These are phyloP conservation scores for Westerdykella sp. DNA, from an alignment of 2,329 filamentous ascomycete genomes.

Conservation along the genomic window DNA sequence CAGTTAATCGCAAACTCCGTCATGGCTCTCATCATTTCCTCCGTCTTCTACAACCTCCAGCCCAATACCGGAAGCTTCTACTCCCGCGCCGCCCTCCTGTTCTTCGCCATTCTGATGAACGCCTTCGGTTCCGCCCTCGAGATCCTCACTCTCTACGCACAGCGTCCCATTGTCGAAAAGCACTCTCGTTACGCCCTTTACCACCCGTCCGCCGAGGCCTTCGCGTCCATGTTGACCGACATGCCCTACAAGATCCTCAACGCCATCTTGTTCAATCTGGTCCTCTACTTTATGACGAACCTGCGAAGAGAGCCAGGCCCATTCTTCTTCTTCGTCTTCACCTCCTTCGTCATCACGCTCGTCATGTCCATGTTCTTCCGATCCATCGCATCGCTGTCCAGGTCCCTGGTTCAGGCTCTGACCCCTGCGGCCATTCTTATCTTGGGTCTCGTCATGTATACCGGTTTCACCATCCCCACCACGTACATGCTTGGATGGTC, in stretches of 20 bases:
- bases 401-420: slow-evolving; percentile 56
- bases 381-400: slow-evolving; percentile 68
- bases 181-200: slow-evolving; percentile 82
- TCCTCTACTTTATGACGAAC: slow-evolving; percentile 82
- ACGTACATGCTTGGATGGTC: slow-evolving; percentile 72
- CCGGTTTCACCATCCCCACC: slow-evolving; percentile 56
- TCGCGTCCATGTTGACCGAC: slow-evolving; percentile 79
- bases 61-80: slow-evolving; percentile 67
- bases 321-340: slow-evolving; percentile 81
- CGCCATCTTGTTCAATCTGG: slow-evolving; percentile 67
- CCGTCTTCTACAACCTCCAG: slow-evolving; percentile 73
- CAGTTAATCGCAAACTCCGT: slow-evolving; percentile 64
- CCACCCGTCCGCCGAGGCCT: slow-evolving; percentile 82
- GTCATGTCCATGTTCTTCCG: slow-evolving; percentile 85
- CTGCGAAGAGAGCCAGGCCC: slow-evolving; percentile 64
- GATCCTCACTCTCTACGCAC: slow-evolving; percentile 79
- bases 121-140: slow-evolving; percentile 76
- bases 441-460: slow-evolving; percentile 60
- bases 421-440: slow-evolving; percentile 54
- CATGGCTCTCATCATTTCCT: slow-evolving; percentile 69
- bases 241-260: slow-evolving; percentile 78
- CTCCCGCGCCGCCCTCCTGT: slow-evolving; percentile 70
- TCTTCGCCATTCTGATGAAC: slow-evolving; percentile 83
- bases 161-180: slow-evolving; percentile 89
- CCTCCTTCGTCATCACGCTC: slow-evolving; percentile 66